Conservation (phyloP, 2,329 filamentous ascomycete species). For the Clonostachys rhizophaga region DNA sequence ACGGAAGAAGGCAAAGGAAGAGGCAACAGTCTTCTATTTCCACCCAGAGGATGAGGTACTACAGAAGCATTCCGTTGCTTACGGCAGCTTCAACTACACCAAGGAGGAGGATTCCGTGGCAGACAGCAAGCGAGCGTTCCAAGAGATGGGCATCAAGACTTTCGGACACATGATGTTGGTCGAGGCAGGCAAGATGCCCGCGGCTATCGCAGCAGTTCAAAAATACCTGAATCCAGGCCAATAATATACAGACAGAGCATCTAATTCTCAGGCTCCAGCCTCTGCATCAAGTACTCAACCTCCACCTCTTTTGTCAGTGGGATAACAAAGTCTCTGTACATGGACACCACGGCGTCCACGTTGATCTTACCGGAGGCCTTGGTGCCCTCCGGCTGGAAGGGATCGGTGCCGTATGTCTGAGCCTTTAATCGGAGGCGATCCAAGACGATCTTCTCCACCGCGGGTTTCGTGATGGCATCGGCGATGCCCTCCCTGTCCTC, state of each 20-base stretch:
- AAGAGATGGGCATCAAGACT: constrained; percentile 84
- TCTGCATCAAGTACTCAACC: constrained; percentile 96
- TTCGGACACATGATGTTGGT: constrained; percentile 83
- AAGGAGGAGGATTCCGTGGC: constrained; percentile 77
- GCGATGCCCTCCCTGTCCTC: constrained; percentile 78
- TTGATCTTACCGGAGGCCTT: constrained; percentile 76
- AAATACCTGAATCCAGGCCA: constrained; percentile 63
- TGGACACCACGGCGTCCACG: constrained; percentile 81
- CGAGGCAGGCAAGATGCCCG: constrained; percentile 71
- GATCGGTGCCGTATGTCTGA: constrained; percentile 89
- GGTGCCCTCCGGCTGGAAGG: constrained; percentile 53
- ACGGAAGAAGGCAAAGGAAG: constrained; percentile 57
- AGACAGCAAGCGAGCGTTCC: constrained; percentile 91
- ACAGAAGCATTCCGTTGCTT: constrained; percentile 67
- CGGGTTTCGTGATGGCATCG: constrained; percentile 82
- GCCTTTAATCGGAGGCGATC: constrained; percentile 85
- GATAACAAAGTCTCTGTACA: constrained; percentile 93
- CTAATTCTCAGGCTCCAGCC: constrained; percentile 49
- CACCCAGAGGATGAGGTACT: constrained; percentile 93
- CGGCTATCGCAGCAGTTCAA: constrained; percentile 69
- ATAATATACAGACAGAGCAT: constrained; percentile 16
- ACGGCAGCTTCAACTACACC: constrained; percentile 71
- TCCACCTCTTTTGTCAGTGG: constrained; percentile 97
- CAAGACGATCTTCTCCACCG: constrained; percentile 87
- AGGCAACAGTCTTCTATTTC: constrained; percentile 75